Evolutionary conservation across 2,329 filamentous ascomycete genomes (phyloP), one percentile per base, ranked within the genome.

Genomic region (Talaromyces albobiverticillius): DNA sequence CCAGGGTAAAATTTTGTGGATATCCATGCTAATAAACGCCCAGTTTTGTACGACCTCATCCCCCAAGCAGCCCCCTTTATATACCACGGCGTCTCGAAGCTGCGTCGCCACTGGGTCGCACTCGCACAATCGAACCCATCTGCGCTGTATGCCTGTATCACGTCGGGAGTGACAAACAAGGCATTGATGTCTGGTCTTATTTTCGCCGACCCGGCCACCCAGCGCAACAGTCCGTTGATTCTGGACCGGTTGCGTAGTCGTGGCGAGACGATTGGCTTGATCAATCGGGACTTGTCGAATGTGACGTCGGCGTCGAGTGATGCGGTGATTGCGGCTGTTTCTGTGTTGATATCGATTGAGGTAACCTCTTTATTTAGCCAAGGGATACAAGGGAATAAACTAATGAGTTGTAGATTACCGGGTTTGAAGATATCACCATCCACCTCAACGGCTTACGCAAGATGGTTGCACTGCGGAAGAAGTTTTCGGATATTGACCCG

Each of bases 371-470:
- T n/a, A n/a, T n/a, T n/a, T n/a, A n/a, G n/a, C n/a, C n/a, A n/a
- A n/a, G n/a, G n/a, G n/a, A n/a, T n/a, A n/a, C n/a, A n/a, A n/a
- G n/a, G n/a, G n/a, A n/a, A n/a, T n/a, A n/a, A n/a, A n/a, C n/a
- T n/a, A n/a, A n/a, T n/a, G n/a, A n/a, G n/a, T n/a, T n/a, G n/a
- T n/a, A 72, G 70, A 71, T 72, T 52, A 69, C 67, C 10, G 70
- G 69, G 11, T 69, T 69, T 4, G 68, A 73, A 54, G 71, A 71
- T 57, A 56, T 73, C 20, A 70, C 70, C 41, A 71, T 72, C 16
- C 70, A 73, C 46, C 55, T 73, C 10, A 70, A 70, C n/a, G 70
- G 70, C 2, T 50, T 73, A 42, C 61, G 69, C 26, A 70, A 72
- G 59, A 72, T 73, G 68, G 67, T 73, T 16, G 62, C 64, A 29